phyloP scores from a whole-genome alignment of 2,329 filamentous ascomycete genomes.

The Fusarium phyllophilum region DNA sequence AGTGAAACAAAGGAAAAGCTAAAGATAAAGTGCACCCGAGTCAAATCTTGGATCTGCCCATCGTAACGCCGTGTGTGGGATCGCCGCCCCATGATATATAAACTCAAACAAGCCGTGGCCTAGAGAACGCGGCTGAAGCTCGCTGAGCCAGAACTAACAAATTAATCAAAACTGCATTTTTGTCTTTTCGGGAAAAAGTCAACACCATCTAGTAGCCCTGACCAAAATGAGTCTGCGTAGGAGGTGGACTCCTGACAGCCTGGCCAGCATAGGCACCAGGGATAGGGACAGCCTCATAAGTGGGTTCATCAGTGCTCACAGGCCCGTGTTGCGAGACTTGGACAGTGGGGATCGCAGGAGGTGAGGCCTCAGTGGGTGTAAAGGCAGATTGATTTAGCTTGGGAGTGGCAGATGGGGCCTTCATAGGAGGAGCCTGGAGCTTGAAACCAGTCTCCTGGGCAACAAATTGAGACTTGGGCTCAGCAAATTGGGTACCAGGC shows the following conservation, averaged over 20 bases:
- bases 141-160: conserved; percentile 24
- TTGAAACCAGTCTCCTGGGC: conserved; percentile 74
- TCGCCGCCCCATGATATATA: conserved; percentile 30
- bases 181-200: background rate
- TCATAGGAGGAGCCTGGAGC: conserved; percentile 84
- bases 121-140: conserved; percentile 6
- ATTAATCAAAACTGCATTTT: conserved; percentile 8
- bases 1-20: conserved; percentile 21
- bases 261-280: conserved; percentile 80
- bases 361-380: conserved; percentile 56
- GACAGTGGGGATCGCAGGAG: conserved; percentile 50
- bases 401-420: conserved; percentile 81
- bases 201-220: conserved; percentile 37
- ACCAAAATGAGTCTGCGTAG: conserved; percentile 57
- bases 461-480: conserved; percentile 72
- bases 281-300: conserved; percentile 88
- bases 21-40: conserved; percentile 17
- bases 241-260: conserved; percentile 62
- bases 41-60: conserved; percentile 22
- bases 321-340: conserved; percentile 71
- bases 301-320: conserved; percentile 80
- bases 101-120: conserved; percentile 16
- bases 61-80: conserved; percentile 37
- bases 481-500: conserved; percentile 64
- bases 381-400: conserved; percentile 73